Conservation (phyloP, 2,329 filamentous ascomycete species). For the Penicillium digitatum region DNA sequence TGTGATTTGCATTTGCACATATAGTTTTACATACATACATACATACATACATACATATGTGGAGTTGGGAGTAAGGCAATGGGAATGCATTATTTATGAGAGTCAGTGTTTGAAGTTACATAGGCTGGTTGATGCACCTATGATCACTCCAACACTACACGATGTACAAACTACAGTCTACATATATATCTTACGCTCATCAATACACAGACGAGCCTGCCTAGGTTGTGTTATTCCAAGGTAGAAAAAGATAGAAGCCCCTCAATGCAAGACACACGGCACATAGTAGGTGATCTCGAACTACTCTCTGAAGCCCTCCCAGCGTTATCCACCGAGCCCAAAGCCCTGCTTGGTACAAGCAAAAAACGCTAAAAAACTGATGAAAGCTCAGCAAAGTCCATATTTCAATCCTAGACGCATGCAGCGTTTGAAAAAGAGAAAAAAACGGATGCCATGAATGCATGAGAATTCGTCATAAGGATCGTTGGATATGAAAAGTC, state of each 20-base stretch:
- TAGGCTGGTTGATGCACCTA: neutral
- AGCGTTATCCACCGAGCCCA: neutral
- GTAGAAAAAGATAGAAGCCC: conserved; percentile 14
- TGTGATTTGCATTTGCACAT: conserved; percentile 7
- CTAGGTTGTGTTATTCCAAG: conserved; percentile 26
- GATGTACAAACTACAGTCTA: neutral
- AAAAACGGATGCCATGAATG: conserved; percentile 38
- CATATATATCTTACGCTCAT: neutral
- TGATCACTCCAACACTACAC: neutral
- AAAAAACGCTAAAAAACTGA: neutral
- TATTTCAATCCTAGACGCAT: conserved; percentile 2
- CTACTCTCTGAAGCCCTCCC: neutral
- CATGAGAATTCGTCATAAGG: conserved; percentile 38
- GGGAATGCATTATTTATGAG: conserved; percentile 1
- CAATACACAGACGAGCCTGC: conserved; percentile 18
- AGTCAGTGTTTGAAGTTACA: neutral
- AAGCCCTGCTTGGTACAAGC: neutral
- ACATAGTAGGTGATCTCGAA: neutral
- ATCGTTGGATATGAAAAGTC: conserved; percentile 37
- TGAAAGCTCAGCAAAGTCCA: neutral
- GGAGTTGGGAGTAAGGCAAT: conserved; percentile 2
- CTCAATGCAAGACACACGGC: neutral
- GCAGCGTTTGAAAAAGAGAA: conserved; percentile 8
- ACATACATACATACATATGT: conserved; percentile 10
- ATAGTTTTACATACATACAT: conserved; percentile 5